Evolutionary conservation across 2,329 filamentous ascomycete species (phyloP).

Genomic region (Cercospora beticola): DNA sequence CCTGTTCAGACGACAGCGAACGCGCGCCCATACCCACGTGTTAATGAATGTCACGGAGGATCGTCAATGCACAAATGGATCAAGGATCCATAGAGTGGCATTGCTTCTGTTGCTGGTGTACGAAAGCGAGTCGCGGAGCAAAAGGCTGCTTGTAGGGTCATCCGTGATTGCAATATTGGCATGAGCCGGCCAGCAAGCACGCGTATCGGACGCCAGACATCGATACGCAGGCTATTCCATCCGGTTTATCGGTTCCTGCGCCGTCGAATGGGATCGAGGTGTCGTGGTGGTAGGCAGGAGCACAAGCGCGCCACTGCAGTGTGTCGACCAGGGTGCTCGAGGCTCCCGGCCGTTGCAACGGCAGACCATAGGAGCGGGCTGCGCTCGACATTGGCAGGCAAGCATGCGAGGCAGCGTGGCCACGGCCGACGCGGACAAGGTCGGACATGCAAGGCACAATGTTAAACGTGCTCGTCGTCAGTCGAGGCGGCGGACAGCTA

Average conservation of each 20-base stretch:
- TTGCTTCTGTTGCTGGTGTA: background rate
- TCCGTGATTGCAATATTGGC: constrained; percentile 5
- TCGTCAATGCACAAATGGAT: background rate
- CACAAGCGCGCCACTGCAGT: constrained; percentile 1
- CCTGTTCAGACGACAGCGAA: background rate
- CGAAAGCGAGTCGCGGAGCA: background rate
- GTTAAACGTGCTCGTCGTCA: background rate
- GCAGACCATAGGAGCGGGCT: background rate
- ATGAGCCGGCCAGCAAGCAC: background rate
- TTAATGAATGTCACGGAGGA: background rate
- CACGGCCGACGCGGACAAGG: background rate
- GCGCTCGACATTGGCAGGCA: background rate
- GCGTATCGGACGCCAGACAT: background rate
- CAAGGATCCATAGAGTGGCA: background rate
- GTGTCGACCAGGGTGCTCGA: background rate
- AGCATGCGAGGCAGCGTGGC: background rate
- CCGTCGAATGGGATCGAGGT: constrained; percentile 1
- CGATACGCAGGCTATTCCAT: background rate
- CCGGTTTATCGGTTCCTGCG: background rate
- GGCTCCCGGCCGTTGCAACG: constrained; percentile 2
- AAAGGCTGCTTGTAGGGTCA: background rate
- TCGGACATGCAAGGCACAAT: background rate
- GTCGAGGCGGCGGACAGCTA: background rate
- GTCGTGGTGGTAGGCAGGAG: background rate
- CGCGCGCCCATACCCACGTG: background rate